Percentiles rank a stretch among this genome's conserved stretches.
phyloP scores from a whole-genome alignment of 2,329 filamentous ascomycete genomes.

The Dactylellina drechsleri region DNA sequence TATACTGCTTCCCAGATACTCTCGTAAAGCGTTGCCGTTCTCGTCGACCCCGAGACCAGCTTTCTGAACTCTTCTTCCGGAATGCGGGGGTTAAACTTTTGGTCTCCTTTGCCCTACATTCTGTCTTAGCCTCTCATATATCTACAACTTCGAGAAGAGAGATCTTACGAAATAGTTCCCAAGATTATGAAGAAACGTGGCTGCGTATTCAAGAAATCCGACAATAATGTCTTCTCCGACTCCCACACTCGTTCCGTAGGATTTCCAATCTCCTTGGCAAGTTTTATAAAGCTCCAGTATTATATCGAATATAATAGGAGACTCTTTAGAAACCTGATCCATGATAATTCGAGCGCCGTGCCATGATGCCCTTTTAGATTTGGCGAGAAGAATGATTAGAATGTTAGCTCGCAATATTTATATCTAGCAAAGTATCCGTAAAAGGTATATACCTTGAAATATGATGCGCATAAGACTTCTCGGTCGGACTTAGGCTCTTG shows the following conservation, averaged over 20 bases:
- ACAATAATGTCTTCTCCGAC: constrained; percentile 60
- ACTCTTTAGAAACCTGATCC: constrained; percentile 67
- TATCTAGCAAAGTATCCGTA: not conserved
- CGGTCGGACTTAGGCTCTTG: not conserved
- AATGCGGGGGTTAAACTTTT: constrained; percentile 58
- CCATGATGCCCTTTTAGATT: constrained; percentile 35
- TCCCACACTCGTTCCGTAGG: constrained; percentile 56
- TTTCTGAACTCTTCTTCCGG: constrained; percentile 35
- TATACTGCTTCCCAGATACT: constrained; percentile 1
- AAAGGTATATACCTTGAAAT: not conserved
- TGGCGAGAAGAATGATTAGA: constrained; percentile 30
- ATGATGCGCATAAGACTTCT: not conserved
- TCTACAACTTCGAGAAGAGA: not conserved
- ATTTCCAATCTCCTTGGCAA: constrained; percentile 66
- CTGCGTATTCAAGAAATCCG: constrained; percentile 63
- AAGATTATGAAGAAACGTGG: constrained; percentile 67
- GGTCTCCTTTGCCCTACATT: constrained; percentile 60
- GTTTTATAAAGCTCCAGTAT: constrained; percentile 66
- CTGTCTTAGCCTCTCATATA: not conserved
- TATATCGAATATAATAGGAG: constrained; percentile 68
- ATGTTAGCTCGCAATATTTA: not conserved
- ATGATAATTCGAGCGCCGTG: constrained; percentile 66
- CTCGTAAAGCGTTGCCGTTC: not conserved
- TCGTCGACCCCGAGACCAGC: constrained; percentile 23
- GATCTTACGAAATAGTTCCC: constrained; percentile 65